Base-by-base conservation (phyloP, 1,284 basidiomycete genomes). In the Caloboletus inedulis region DNA sequence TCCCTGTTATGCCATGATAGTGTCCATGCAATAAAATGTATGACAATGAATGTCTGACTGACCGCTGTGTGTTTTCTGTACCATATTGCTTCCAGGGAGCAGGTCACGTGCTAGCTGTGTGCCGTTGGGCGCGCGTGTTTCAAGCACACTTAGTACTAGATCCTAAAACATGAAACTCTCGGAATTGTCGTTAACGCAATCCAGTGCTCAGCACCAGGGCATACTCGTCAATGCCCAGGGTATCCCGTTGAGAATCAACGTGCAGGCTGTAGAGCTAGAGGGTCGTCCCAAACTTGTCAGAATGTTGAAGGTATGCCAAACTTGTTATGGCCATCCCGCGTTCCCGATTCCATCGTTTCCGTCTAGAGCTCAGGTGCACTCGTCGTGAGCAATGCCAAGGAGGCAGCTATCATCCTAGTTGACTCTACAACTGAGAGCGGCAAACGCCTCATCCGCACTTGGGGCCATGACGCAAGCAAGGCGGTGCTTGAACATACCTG, bases 391-490 rank as follows among this genome's bases (percentile, higher is more conserved):
- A 74, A 76, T 51, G 73, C 79, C 29, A 71, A 71, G 34, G 71
- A 75, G 42, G 78, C 85, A 0, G 67, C 74, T 14, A 71, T 85
- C 34, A 78, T 87, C 40, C 65, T 87, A 13, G 79, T 87, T 5
- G 77, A 85, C 54, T 69, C 77, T 0, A 65, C 69, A n/a, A 74
- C 79, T 0, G 60, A 69, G n/a, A 74, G 77, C 39, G 84, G 82
- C 9, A 72, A 69, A 58, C 71, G 72, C 18, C 78, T 83, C 58
- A 74, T 83, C 53, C 75, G 78, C 40, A 77, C 79, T 30, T 86
- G 83, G 82, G 72, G 74, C 7, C 63, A 65, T 30, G 79, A 81
- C 47, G 58, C 63, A 23, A 68, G 72, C 54, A 84, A 81, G 62
- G 71, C 70, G 3, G 69, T 76, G 6, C 68, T 84, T 47, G 72